Evolutionary conservation across 805 yeast genomes (phyloP), one percentile per base, ranked within the genome.

Genomic region (Candida schatavii): DNA sequence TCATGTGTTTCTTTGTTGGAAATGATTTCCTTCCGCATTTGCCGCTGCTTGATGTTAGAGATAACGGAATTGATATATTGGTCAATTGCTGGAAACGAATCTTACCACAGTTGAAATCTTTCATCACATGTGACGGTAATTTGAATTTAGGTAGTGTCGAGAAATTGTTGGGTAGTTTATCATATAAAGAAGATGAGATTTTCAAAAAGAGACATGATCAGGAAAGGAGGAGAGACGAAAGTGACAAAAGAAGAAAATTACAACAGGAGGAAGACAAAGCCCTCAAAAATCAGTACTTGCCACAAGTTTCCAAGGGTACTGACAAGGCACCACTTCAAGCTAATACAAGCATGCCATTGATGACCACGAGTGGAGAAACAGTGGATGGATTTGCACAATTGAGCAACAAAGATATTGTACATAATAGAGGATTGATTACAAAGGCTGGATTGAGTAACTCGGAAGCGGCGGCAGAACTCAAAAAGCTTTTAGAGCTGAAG

Each of bases 1-100:
- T 93, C 52, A 85, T 93, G 90, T 91, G 98, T 75, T 93, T 93
- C 70, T 93, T 93, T 59, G 95, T 91, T 49, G 99, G 99, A 64
- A 93, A 93, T 59, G 99, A 93, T 79, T 93, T 93, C 74, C 70
- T 93, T 55, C 99, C 99, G 1, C 98, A 91, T 65, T 69, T 93
- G 51, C 98, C 99, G 3, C 82, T 95, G 23, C 74, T 93, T 42
- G 97, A 91, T 55, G 97, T 93, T 33, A 80, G 99, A 52, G 98
- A 93, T 62, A 87, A 88, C 56, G 90, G 97, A 51, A 85, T 93
- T 55, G 97, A 91, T 56, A 70, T 78, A 19, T 66, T 93, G 41
- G 83, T 88, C 10, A 75, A 74, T 30, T 79, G 91, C 37, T 93
- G 99, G 99, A 89, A 90, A 54, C 70, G 76, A 27, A 61, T 76